These are phyloP conservation scores for Exophiala oligosperma DNA, from an alignment of 2,329 filamentous ascomycete genomes.

Conservation along the genomic window DNA sequence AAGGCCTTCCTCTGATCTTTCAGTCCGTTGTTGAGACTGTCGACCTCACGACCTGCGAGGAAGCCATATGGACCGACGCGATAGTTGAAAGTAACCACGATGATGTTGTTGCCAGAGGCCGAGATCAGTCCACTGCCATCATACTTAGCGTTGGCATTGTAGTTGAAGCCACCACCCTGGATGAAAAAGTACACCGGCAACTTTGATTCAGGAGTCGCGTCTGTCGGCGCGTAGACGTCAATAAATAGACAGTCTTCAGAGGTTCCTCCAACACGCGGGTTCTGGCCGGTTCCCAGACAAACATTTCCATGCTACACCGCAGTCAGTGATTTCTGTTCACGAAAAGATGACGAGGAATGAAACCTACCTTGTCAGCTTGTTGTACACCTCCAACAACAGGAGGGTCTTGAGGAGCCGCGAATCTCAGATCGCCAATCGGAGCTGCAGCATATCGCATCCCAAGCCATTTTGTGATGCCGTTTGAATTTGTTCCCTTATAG, in stretches of 20 bases:
- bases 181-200: slow-evolving; percentile 66
- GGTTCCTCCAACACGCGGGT: slow-evolving; percentile 57
- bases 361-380: slow-evolving; percentile 55
- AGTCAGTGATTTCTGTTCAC: not conserved
- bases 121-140: slow-evolving; percentile 63
- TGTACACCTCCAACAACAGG: slow-evolving; percentile 46
- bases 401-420: slow-evolving; percentile 67
- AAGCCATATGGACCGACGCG: slow-evolving; percentile 75
- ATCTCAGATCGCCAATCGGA: slow-evolving; percentile 65
- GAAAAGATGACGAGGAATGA: not conserved
- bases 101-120: slow-evolving; percentile 59
- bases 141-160: slow-evolving; percentile 59
- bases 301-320: slow-evolving; percentile 39
- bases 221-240: slow-evolving; percentile 42
- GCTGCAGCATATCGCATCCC: slow-evolving; percentile 74
- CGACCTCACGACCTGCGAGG: slow-evolving; percentile 59
- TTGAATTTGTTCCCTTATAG: slow-evolving; percentile 60
- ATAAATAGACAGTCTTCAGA: slow-evolving; percentile 45
- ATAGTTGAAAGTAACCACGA: slow-evolving; percentile 75
- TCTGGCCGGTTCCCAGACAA: slow-evolving; percentile 69
- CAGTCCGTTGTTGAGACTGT: slow-evolving; percentile 64
- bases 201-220: slow-evolving; percentile 41
- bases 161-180: slow-evolving; percentile 63
- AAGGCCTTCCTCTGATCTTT: slow-evolving; percentile 69
- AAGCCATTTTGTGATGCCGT: slow-evolving; percentile 69